Percentiles rank a stretch among this genome's conserved stretches.
These are phyloP conservation scores for Tinospora cordifolia DNA, from an alignment of 164 flowering plant genomes.

Conservation along the genomic window DNA sequence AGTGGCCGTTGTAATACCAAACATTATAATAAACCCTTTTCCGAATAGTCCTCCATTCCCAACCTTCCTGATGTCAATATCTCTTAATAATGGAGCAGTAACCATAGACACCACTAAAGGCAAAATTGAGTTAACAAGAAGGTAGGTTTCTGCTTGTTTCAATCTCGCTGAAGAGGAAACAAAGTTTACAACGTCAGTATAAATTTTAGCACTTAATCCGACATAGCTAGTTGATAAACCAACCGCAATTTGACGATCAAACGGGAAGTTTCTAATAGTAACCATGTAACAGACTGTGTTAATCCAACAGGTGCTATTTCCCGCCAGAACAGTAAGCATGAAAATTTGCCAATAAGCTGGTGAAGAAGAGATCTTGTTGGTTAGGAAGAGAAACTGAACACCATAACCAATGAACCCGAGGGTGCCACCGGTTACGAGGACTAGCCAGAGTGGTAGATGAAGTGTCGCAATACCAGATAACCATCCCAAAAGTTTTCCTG, in stretches of 20 bases:
- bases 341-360: constrained; percentile 49
- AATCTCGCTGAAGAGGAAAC: constrained; percentile 6
- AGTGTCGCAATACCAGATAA: constrained; percentile 64
- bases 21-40: constrained; percentile 38
- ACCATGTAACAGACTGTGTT: constrained; percentile 71
- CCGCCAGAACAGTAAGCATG: constrained; percentile 54
- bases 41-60: constrained; percentile 4
- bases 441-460: constrained; percentile 60
- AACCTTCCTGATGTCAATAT: constrained; percentile 6
- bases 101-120: constrained; percentile 41
- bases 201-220: constrained; percentile 68
- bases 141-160: constrained; percentile 39
- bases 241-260: constrained; percentile 45
- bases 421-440: constrained; percentile 53
- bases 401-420: constrained; percentile 77
- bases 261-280: constrained; percentile 48
- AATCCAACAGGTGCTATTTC: constrained; percentile 94
- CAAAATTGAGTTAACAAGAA: constrained; percentile 48
- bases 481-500: constrained; percentile 80
- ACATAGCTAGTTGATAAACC: constrained; percentile 70
- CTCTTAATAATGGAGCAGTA: constrained; percentile 37
- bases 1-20: constrained; percentile 46
- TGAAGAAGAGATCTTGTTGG: constrained; percentile 23
- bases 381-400: constrained; percentile 55
- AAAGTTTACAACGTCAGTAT: constrained; percentile 34